Base-by-base conservation (phyloP, 768 basidiomycete species). In the Leccinum arenicola region DNA sequence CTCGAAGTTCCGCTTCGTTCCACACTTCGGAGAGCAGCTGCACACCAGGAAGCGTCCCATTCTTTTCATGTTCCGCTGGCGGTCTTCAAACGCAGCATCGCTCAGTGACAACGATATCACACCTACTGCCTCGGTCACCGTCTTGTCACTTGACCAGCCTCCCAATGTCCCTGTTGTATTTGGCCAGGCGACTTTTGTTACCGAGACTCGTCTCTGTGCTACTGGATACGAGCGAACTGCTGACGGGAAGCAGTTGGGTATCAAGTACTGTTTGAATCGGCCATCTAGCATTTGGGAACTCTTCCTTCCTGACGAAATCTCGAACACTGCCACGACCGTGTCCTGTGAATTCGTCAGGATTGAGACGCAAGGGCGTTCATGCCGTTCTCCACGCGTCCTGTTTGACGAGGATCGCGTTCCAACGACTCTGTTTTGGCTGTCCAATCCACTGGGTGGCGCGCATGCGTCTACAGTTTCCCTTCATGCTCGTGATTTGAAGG, bases 1-100 rank as follows among this genome's bases (percentile, higher is more conserved):
- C 61, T 66, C 65, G 27, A 82, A 81, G 55, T 88, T 84, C 61
- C 72, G 76, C 25, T 90, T 80, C 67, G 74, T 65, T 1, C 86
- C 88, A 5, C 76, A 80, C 49, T 83, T 88, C 59, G 89, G 89
- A 0, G 89, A 91, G 70, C 78, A 79, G 6, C 67, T 87, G n/a
- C 67, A 69, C 4, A 80, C 79, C 4, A 84, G 80, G 66, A 80
- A 77, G 58, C 71, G 75, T 4, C 85, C 89, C 1, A 73, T 74
- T 0, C 69, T 84, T 7, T 90, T 85, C 65, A 52, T 89, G 12
- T 77, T 86, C 52, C 73, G 73, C 10, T 87, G 84, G 81, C 63
- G 73, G 12, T 54, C 68, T 4, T 48, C 50, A 14, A 25, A 43
- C 21, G 48, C 38, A 12, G 43, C 40, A 14, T 58, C 56, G 7